Evolutionary conservation across 768 basidiomycete genomes (phyloP).

Genomic region (Daedaleopsis sinensis): DNA sequence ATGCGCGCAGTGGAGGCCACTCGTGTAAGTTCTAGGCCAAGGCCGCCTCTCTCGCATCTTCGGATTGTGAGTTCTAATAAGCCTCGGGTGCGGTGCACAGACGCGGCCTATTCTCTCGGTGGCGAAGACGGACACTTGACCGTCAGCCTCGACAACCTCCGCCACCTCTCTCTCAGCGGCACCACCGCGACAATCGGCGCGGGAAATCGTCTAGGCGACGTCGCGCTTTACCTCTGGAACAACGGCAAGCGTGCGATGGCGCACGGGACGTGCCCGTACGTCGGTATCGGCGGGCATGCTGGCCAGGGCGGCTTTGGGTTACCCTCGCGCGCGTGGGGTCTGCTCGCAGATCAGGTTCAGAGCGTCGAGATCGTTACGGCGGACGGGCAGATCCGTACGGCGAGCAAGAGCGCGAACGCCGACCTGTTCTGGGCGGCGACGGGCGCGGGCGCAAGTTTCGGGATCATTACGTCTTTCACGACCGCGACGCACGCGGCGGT

Average conservation of each 20-base stretch:
- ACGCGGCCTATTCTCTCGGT: constrained; percentile 3
- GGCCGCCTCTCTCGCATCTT: too few species aligned
- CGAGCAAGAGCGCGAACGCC: not conserved
- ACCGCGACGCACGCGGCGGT: not conserved
- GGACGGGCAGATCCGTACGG: not conserved
- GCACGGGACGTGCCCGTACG: constrained; percentile 1
- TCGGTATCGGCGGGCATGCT: constrained; percentile 2
- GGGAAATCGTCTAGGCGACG: constrained; percentile 2
- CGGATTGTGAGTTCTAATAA: not conserved
- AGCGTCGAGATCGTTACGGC: constrained; percentile 6
- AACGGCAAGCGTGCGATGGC: constrained; percentile 2
- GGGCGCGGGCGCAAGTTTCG: constrained; percentile 4
- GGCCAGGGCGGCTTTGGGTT: constrained; percentile 1
- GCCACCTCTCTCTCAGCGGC: constrained; percentile 1
- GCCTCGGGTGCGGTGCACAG: not conserved
- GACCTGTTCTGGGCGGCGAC: constrained; percentile 8
- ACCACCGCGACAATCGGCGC: constrained; percentile 1
- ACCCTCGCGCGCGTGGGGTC: constrained; percentile 1
- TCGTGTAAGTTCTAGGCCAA: not conserved
- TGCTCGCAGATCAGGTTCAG: not conserved
- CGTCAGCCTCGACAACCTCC: constrained; percentile 6
- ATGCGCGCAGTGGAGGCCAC: constrained; percentile 3
- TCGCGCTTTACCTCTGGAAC: constrained; percentile 6
- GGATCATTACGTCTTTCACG: constrained; percentile 4
- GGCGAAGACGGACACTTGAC: constrained; percentile 7